Evolutionary conservation across 1,284 basidiomycete species (phyloP), one percentile per base, ranked within the genome.

Genomic region (Pulveroboletus sp.): DNA sequence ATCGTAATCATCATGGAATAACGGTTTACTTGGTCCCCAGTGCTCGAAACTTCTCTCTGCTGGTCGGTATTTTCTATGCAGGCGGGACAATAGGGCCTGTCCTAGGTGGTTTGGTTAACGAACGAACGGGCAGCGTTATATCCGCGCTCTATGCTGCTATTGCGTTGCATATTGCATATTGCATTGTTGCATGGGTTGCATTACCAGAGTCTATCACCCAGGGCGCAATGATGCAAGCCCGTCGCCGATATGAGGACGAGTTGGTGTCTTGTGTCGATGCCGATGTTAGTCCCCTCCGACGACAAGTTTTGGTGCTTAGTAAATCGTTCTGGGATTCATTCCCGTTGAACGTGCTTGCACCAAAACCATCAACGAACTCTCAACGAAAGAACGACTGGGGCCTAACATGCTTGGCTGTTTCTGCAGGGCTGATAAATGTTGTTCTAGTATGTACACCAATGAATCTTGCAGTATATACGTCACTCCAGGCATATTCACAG

Each of bases 41-140:
- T 25, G 38, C 52, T 42, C 46, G 47, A 54, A 51, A 54, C 18
- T 51, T 54, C 7, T 54, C 52, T 20, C 20, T 54, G 10, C 25
- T 51, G 6, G 25, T 43, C 31, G 46, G 52, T 2, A 18, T 51
- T 18, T 51, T 54, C 47, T 50, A 51, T 12, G 39, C 46, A 14
- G 47, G 47, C 5, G 31, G 28, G 1, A 18, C 52, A 14, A 28
- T 50, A 4, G 52, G 52, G 3, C 52, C 52, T 24, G 47, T 43
- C n/a, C 8, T 54, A 3, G 47, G 52, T 5, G 52, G 52, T 11
- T 35, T 50, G 5, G 25, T 54, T 8, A 54, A 52, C 2, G 4
- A 36, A 4, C 31, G 7, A 8, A 36, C 35, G 2, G 17, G 35
- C 15, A 36, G 7, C 8, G 18, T 8, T 7, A 15, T 36, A 36